These are phyloP conservation scores for Malbranchea zuffiana DNA, from an alignment of 2,329 filamentous ascomycete genomes.

Conservation along the genomic window DNA sequence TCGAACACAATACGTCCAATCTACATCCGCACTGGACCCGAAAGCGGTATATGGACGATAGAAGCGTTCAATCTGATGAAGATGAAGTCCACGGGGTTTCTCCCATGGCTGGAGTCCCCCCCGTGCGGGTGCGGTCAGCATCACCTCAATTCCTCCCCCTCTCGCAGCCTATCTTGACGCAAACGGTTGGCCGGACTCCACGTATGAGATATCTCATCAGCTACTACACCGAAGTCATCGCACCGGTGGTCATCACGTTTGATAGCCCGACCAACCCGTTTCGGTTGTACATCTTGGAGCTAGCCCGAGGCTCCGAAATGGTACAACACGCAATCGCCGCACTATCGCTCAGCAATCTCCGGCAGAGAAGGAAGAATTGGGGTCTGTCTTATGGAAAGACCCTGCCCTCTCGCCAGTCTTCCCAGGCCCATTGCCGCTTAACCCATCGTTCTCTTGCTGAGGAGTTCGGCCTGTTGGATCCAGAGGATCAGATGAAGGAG, in stretches of 20 bases:
- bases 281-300: constrained; percentile 65
- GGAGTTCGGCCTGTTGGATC: constrained; percentile 31
- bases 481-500: constrained; percentile 56
- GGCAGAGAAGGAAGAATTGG: constrained; percentile 57
- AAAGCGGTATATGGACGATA: not conserved
- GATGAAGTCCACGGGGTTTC: not conserved
- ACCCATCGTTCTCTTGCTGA: constrained; percentile 30
- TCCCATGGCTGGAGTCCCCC: not conserved
- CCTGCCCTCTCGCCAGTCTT: constrained; percentile 40
- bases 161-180: constrained; percentile 27
- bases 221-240: constrained; percentile 88
- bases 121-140: not conserved
- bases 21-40: not conserved
- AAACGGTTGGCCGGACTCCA: constrained; percentile 52
- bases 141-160: constrained; percentile 16
- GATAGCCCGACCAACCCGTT: constrained; percentile 81
- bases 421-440: constrained; percentile 35
- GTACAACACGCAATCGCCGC: constrained; percentile 90
- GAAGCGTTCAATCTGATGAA: not conserved
- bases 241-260: constrained; percentile 81
- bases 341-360: constrained; percentile 75
- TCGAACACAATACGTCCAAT: too few relatives aligned
- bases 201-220: constrained; percentile 83
- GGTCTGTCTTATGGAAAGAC: constrained; percentile 45
- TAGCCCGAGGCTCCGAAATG: constrained; percentile 67